Evolutionary conservation across 2,329 filamentous ascomycete species (phyloP), one percentile per base, ranked within the genome.

Genomic region (Zopfia rhizophila): DNA sequence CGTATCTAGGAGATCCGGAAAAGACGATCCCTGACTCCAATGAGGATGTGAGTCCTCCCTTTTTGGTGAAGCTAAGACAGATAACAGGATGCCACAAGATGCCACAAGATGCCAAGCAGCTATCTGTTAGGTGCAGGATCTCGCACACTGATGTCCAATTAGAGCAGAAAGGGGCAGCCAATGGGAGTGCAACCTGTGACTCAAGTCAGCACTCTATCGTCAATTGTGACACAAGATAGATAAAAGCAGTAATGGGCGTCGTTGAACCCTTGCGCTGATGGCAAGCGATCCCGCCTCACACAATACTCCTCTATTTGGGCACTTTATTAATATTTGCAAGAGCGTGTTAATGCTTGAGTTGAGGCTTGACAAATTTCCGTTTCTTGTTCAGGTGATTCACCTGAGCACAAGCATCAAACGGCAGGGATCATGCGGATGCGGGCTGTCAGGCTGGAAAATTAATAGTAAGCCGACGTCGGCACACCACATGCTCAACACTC

Each of bases 161-260:
- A 31, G 45, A 23, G 14, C 29, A 18, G 13, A 7, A 11, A 12
- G 17, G 31, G 39, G 24, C 37, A 39, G 16, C 50, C 50, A 53
- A 53, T 53, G 40, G 45, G 38, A 43, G 36, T 35, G 24, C 18
- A 28, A 19, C 31, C 30, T 36, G 23, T 30, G 27, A 3, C 23
- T n/a, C n/a, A n/a, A n/a, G n/a, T n/a, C n/a, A n/a, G n/a, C n/a
- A 19, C 38, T 19, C 16, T 22, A 3, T 30, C 48, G 43, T 47
- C 43, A 48, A 38, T 16, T 23, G 44, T 45, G 30, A 52, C 48
- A 52, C 48, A 40, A 40, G 23, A 24, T 21, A n/a, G n/a, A n/a
- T n/a, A n/a, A n/a, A n/a, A n/a, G n/a, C n/a, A n/a, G n/a, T n/a
- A n/a, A n/a, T n/a, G n/a, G n/a, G n/a, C n/a, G n/a, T n/a, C n/a